phyloP scores from a whole-genome alignment of 2,329 filamentous ascomycete species.

The Emergomyces orientalis region DNA sequence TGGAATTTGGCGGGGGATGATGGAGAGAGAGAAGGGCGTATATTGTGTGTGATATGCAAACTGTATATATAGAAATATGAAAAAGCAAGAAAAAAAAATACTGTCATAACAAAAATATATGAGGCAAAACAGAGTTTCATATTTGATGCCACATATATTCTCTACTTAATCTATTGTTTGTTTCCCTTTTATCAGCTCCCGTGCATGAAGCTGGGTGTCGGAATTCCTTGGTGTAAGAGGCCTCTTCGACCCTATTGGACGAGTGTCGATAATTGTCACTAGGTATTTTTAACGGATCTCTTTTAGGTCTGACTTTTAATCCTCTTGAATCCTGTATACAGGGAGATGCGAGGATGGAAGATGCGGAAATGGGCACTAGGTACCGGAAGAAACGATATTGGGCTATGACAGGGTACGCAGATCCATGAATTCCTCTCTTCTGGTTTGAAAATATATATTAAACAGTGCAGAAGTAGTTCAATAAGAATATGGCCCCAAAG shows the following conservation, averaged over 20 bases:
- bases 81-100: background rate
- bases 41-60: background rate
- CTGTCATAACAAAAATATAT: background rate
- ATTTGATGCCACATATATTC: background rate
- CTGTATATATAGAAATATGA: slow-evolving; percentile 8
- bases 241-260: no score
- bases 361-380: no score
- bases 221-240: no score
- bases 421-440: background rate
- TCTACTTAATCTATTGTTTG: background rate
- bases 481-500: no score
- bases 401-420: no score
- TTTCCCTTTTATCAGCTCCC: background rate
- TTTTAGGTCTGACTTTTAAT: no score
- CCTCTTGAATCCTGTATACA: no score
- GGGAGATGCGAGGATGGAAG: no score
- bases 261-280: no score
- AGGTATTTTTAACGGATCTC: no score
- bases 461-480: background rate
- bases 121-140: background rate
- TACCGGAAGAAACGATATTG: no score
- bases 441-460: background rate
- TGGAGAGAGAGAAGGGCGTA: background rate
- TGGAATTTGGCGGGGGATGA: background rate
- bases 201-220: no score